Base-by-base conservation (phyloP, 2,329 filamentous ascomycete species). In the Claviceps sp. region DNA sequence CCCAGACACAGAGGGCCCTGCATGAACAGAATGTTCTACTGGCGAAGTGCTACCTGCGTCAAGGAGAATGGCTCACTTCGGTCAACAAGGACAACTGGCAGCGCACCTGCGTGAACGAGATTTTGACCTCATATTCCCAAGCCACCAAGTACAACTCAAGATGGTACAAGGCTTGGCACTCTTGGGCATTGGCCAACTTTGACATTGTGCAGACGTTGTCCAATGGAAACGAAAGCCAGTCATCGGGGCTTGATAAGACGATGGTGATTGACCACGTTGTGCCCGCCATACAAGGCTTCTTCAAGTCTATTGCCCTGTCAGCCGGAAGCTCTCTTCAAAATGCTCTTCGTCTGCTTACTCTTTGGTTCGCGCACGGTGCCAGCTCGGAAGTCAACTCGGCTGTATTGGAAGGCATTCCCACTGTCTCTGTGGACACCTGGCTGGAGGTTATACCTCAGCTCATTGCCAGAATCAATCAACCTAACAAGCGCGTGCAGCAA, bases 111-210 rank as follows among this genome's bases (percentile, higher is more conserved):
- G 87, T 95, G 4, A 81, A 87, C 50, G 91, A 97, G 50, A 89
- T 98, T 53, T 74, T 98, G 24, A 78, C 81, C n/a, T 89, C 93
- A 1, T 98, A 97, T 67, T 83, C 84, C 17, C 85, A 90, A 54
- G 94, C 94, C 1, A 98, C 93, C 2, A 84, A 88, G 54, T 96
- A 94, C 70, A 95, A 98, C 65, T 85, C 89, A 38, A 83, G 85
- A 55, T 98, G 91, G 81, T 98, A 98, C 73, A 99, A 98, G 70
- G 93, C 94, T 7, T 99, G 93, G 93, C 93, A 99, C 68, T 87
- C 93, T 0, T 99, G 93, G 91, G 94, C 93, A 11, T 70, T 98
- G 56, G 91, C 93, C 51, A 99, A 98, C 68, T 99, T 98, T 62
- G 91, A 99, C 69, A 93, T 98, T 53, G 90, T 97, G 40, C 95